A percentile compares a stretch with the other conserved stretches of the same genome.
Evolutionary conservation across 192 early-diverging fungal species (phyloP).

Genomic region (Umbelopsis ramanniana): DNA sequence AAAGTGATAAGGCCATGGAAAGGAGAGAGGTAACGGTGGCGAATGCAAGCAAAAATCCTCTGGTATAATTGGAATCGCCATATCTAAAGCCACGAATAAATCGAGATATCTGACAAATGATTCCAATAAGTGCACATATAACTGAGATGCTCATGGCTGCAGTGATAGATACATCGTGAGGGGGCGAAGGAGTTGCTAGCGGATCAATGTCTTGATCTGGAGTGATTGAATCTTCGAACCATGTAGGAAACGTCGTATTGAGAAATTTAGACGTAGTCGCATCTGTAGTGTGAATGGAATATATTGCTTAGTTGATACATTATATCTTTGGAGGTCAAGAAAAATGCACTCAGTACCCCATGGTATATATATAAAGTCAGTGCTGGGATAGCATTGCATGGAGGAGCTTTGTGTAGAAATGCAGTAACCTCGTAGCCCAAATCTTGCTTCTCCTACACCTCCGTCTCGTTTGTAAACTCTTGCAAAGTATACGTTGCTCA

Average conservation of each 20-base stretch:
- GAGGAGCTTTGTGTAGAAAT: not conserved
- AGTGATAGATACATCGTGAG: conserved; percentile 37
- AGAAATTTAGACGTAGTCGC: conserved; percentile 11
- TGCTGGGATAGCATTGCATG: conserved; percentile 22
- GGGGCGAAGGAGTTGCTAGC: conserved; percentile 24
- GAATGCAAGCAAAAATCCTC: conserved; percentile 28
- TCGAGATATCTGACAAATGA: conserved; percentile 29
- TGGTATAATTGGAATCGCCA: conserved; percentile 30
- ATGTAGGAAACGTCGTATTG: conserved; percentile 28
- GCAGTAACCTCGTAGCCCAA: conserved; percentile 34
- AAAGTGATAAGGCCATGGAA: conserved; percentile 17
- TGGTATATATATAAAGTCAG: conserved; percentile 27
- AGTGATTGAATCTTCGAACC: conserved; percentile 24
- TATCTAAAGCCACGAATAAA: not conserved
- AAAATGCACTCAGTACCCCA: conserved; percentile 24
- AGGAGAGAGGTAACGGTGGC: conserved; percentile 25
- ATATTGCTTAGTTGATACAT: not conserved
- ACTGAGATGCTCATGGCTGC: conserved; percentile 10
- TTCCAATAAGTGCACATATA: not conserved
- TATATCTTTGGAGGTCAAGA: not conserved
- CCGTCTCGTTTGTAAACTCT: conserved; percentile 9
- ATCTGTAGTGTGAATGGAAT: conserved; percentile 19
- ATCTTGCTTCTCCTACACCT: conserved; percentile 1
- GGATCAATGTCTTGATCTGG: conserved; percentile 31
- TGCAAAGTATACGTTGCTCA: conserved; percentile 29